Conservation (phyloP, 202 grass and related monocot genomes). For the Hordeum pubiflorum region DNA sequence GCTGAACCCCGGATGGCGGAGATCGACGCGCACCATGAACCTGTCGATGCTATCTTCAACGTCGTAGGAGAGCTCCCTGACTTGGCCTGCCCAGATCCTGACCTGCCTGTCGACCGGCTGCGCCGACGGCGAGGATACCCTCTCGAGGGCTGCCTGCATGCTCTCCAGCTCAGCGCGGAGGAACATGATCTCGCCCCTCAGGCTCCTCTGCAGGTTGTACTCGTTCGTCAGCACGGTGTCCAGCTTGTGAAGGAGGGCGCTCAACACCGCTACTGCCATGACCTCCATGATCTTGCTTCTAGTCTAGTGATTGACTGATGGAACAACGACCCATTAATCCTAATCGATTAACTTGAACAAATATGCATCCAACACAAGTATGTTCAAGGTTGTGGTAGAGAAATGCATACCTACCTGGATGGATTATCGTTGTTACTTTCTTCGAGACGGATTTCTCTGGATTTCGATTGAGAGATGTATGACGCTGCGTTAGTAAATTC, state of each 20-base stretch:
- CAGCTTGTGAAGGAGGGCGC: background rate
- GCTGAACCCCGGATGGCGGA: background rate
- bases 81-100: constrained; percentile 21
- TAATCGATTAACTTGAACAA: too few species aligned
- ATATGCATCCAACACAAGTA: too few species aligned
- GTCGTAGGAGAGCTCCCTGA: constrained; percentile 25
- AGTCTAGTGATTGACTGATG: too few species aligned
- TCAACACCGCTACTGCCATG: background rate
- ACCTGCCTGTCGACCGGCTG: background rate
- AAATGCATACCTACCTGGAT: too few species aligned
- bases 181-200: constrained; percentile 2
- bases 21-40: background rate
- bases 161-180: constrained; percentile 20
- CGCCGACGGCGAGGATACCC: background rate
- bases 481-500: too few species aligned
- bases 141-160: constrained; percentile 21
- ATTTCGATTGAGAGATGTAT: too few species aligned
- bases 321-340: too few species aligned
- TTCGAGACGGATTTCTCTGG: too few species aligned
- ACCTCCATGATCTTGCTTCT: background rate
- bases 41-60: constrained; percentile 12
- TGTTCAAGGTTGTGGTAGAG: too few species aligned
- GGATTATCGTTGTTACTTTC: too few species aligned
- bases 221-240: background rate
- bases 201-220: background rate